Evolutionary conservation across 192 early-diverging fungal species (phyloP).

Genomic region (Umbelopsis vinacea): DNA sequence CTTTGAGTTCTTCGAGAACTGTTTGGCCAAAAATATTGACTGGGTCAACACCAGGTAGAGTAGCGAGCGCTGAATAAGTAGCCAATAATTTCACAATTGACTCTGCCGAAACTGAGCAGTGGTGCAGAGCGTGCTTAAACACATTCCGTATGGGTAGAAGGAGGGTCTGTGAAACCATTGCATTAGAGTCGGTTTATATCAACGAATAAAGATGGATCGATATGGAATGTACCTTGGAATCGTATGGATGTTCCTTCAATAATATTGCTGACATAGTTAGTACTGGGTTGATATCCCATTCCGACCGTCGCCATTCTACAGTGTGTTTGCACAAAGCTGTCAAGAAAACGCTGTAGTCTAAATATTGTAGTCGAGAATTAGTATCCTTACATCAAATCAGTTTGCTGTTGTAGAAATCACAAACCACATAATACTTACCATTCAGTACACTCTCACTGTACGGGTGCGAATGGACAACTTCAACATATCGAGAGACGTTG

Average conservation of each 20-base stretch:
- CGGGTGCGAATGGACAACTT: conserved; percentile 54
- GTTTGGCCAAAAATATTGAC: conserved; percentile 52
- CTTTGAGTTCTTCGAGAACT: conserved; percentile 49
- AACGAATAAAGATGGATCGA: background rate
- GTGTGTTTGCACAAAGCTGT: conserved; percentile 38
- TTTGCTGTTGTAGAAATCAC: background rate
- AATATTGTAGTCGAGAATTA: too few species aligned
- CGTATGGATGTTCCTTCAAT: conserved; percentile 52
- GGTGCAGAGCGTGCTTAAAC: conserved; percentile 49
- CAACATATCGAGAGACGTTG: conserved; percentile 56
- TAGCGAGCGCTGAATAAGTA: conserved; percentile 44
- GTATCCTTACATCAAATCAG: background rate
- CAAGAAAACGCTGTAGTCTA: conserved; percentile 43
- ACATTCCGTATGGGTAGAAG: conserved; percentile 46
- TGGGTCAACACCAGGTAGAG: conserved; percentile 36
- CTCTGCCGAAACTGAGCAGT: conserved; percentile 45
- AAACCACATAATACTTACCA: conserved; percentile 30
- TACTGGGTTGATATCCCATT: conserved; percentile 54
- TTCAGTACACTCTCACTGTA: conserved; percentile 47
- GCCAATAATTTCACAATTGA: conserved; percentile 49
- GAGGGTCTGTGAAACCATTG: conserved; percentile 33
- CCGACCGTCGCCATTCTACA: conserved; percentile 39
- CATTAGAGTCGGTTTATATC: background rate
- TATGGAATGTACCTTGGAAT: conserved; percentile 39
- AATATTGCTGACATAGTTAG: conserved; percentile 55